phyloP scores from a whole-genome alignment of 2,329 filamentous ascomycete genomes.

The Dryadomyces quercivorus region DNA sequence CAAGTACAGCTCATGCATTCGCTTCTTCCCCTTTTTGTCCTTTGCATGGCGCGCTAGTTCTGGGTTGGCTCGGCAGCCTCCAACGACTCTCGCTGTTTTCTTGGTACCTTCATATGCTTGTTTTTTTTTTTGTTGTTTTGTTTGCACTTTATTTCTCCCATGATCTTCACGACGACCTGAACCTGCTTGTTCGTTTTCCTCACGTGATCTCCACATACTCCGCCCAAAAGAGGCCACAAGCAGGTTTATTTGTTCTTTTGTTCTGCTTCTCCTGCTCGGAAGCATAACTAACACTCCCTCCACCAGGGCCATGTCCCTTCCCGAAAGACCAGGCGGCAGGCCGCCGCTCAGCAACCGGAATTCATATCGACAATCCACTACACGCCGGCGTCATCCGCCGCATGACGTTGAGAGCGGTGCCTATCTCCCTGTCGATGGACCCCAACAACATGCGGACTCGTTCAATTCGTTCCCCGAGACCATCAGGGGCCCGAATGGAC shows the following conservation, averaged over 20 bases:
- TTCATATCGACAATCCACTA: slow-evolving; percentile 55
- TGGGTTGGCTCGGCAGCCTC: background rate
- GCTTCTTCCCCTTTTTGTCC: background rate
- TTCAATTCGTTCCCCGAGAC: slow-evolving; percentile 42
- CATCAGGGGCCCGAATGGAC: slow-evolving; percentile 38
- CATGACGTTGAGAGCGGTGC: slow-evolving; percentile 59
- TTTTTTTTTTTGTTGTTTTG: background rate
- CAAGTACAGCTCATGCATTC: background rate
- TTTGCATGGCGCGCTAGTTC: background rate
- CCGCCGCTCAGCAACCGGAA: slow-evolving; percentile 48
- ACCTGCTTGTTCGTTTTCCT: background rate
- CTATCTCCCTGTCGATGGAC: slow-evolving; percentile 30
- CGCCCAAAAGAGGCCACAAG: background rate
- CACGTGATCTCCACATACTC: background rate
- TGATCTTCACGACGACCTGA: background rate
- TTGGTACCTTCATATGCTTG: background rate
- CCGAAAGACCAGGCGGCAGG: slow-evolving; percentile 51
- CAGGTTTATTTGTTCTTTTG: background rate
- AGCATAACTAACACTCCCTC: background rate
- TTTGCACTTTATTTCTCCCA: background rate
- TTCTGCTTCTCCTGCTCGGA: background rate
- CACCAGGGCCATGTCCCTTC: slow-evolving; percentile 45
- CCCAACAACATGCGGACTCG: slow-evolving; percentile 44
- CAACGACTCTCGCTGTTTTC: background rate
- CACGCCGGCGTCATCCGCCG: slow-evolving; percentile 52